Evolutionary conservation across 176 grass and related monocot species (phyloP).

Genomic region (Oryza brachyantha): DNA sequence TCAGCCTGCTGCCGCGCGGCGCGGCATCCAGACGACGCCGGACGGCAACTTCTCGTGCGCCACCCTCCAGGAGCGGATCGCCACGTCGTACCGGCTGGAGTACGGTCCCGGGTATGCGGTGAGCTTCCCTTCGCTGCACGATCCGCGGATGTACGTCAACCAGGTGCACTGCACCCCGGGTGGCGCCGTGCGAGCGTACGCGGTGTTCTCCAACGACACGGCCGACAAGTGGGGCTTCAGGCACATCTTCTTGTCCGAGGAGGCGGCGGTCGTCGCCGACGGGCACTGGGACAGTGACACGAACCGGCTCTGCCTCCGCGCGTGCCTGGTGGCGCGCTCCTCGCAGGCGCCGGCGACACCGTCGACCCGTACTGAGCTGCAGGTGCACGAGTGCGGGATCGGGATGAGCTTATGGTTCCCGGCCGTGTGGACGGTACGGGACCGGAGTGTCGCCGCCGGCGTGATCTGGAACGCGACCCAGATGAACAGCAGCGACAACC

Average conservation of each 20-base stretch:
- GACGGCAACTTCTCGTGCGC: background rate
- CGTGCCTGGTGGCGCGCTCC: conserved; percentile 38
- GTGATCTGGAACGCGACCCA: conserved; percentile 23
- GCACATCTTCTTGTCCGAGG: background rate
- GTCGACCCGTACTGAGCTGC: no score
- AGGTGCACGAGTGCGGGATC: conserved; percentile 45
- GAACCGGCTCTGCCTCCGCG: conserved; percentile 45
- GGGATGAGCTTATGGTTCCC: conserved; percentile 85
- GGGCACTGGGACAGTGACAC: conserved; percentile 42
- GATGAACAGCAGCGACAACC: background rate
- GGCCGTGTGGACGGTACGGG: conserved; percentile 35
- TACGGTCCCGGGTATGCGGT: background rate
- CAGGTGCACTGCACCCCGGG: conserved; percentile 27
- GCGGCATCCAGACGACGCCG: background rate
- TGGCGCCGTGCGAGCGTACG: conserved; percentile 31
- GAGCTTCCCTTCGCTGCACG: background rate
- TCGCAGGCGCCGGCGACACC: background rate
- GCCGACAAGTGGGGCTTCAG: background rate
- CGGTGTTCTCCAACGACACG: conserved; percentile 45
- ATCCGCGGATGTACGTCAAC: conserved; percentile 25
- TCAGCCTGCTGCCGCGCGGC: background rate
- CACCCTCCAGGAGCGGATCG: background rate
- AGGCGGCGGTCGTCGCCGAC: conserved; percentile 47
- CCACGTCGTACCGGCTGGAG: conserved; percentile 13
- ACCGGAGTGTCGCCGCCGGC: conserved; percentile 36